phyloP scores from a whole-genome alignment of 2,329 filamentous ascomycete genomes.

The Aspergillus sojae region DNA sequence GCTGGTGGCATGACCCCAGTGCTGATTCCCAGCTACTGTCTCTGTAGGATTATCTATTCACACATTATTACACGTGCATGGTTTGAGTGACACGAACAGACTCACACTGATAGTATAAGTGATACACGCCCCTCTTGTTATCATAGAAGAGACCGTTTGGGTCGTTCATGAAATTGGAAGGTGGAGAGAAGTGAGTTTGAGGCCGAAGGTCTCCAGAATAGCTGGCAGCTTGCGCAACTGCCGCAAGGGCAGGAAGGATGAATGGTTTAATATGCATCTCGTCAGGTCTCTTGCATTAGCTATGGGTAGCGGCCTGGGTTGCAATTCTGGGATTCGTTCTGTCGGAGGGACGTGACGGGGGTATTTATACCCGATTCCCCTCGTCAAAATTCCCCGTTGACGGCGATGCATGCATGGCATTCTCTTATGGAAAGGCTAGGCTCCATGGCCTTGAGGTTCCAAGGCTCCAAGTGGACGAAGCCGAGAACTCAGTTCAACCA shows the following conservation, averaged over 20 bases:
- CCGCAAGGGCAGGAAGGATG: conserved; percentile 5
- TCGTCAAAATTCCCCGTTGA: neutral
- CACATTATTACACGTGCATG: neutral
- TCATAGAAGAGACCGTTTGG: conserved; percentile 67
- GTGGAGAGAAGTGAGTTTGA: conserved; percentile 36
- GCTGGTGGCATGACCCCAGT: conserved; percentile 69
- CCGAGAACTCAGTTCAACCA: neutral
- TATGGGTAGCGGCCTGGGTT: neutral
- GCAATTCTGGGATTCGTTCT: neutral
- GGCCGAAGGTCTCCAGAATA: conserved; percentile 29
- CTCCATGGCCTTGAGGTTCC: neutral
- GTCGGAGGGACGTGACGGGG: neutral
- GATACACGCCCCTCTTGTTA: conserved; percentile 57
- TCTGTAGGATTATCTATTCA: conserved; percentile 53
- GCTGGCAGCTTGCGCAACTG: conserved; percentile 9
- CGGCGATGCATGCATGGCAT: neutral
- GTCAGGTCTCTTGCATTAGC: neutral
- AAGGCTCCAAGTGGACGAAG: neutral
- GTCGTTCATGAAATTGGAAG: conserved; percentile 53
- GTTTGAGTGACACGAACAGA: neutral
- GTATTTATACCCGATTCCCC: neutral
- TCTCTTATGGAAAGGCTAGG: neutral
- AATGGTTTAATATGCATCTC: conserved; percentile 3
- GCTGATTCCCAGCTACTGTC: conserved; percentile 59
- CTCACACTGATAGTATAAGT: conserved; percentile 67